Base-by-base conservation (phyloP, 106 monocot genomes). In the Allium cepa region DNA sequence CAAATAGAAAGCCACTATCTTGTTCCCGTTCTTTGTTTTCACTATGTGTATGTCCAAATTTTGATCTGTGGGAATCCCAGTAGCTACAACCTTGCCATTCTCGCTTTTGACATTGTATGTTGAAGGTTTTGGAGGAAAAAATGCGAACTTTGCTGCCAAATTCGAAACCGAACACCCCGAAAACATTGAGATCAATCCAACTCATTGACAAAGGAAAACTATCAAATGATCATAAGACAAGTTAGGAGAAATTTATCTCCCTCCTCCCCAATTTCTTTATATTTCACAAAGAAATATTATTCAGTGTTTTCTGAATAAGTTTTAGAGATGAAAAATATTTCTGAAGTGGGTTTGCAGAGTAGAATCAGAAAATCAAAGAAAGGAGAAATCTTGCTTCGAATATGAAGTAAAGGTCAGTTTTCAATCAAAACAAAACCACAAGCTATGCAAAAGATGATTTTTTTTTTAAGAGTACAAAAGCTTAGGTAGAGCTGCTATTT, bases 131-230 rank as follows among this genome's bases (percentile, higher is more conserved):
- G 92, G 92, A 26, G 88, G 92, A 64, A 92, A 92, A 74, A 92
- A 92, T 49, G 92, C 85, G 71, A 92, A 85, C 57, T 83, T 85
- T 53, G 92, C 92, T 63, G 87, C 92, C 69, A 92, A 67, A 68
- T 74, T 71, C 46, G 92, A 92, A 28, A 92, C 82, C 76, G 85
- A 85, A 75, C 92, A 88, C 79, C 84, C 81, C 82, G 74, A 72
- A 7, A 85, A 75, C 88, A 84, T 81, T 79, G 82, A 72, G 74
- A 66, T 8, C 69, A 46, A 48, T 63, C 70, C 70, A 78, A 76
- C 61, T 88, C 88, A 88, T 88, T 77, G 84, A 88, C 84, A 73
- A 71, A 50, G 56, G 15, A 56, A 49, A 72, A 26, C 10, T 67
- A 26, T 46, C 80, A 71, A 68, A 60, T 50, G 1, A 17, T 48